Conservation (phyloP, 352 stramenopile species). For the Phytophthora niederhauseri region DNA sequence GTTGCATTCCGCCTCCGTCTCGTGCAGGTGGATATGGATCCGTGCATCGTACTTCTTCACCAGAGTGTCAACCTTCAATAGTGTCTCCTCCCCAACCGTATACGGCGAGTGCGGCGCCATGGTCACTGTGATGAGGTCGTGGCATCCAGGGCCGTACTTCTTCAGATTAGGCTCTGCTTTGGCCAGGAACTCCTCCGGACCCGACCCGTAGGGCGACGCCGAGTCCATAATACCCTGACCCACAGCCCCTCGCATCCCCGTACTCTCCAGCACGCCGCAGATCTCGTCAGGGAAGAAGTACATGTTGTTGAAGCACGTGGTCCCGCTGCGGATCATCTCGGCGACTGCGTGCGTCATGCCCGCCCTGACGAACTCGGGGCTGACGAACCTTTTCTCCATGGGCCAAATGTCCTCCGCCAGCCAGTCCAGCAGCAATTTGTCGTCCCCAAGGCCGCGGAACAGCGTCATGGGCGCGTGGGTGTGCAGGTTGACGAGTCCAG, state of each 20-base stretch:
- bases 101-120: slow-evolving; percentile 83
- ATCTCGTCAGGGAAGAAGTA: slow-evolving; percentile 79
- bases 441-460: slow-evolving; percentile 80
- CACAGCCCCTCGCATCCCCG: slow-evolving; percentile 70
- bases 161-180: slow-evolving; percentile 62
- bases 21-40: slow-evolving; percentile 85
- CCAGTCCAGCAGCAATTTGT: slow-evolving; percentile 82
- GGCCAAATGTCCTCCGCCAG: slow-evolving; percentile 82
- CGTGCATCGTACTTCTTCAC: slow-evolving; percentile 53
- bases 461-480: slow-evolving; percentile 85
- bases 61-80: slow-evolving; percentile 45
- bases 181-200: slow-evolving; percentile 66
- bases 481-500: slow-evolving; percentile 83
- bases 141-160: slow-evolving; percentile 44
- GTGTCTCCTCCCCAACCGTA: slow-evolving; percentile 67
- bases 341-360: slow-evolving; percentile 70
- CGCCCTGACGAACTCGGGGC: slow-evolving; percentile 64
- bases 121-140: slow-evolving; percentile 52
- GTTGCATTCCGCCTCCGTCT: slow-evolving; percentile 76
- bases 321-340: slow-evolving; percentile 84
- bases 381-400: slow-evolving; percentile 76
- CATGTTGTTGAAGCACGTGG: slow-evolving; percentile 92
- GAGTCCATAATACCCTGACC: slow-evolving; percentile 73
- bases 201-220: slow-evolving; percentile 53
- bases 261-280: slow-evolving; percentile 50